A percentile compares a stretch with the other conserved stretches of the same genome.
These are phyloP conservation scores for Exophiala calicioides DNA, from an alignment of 2,329 filamentous ascomycete species.

Conservation along the genomic window DNA sequence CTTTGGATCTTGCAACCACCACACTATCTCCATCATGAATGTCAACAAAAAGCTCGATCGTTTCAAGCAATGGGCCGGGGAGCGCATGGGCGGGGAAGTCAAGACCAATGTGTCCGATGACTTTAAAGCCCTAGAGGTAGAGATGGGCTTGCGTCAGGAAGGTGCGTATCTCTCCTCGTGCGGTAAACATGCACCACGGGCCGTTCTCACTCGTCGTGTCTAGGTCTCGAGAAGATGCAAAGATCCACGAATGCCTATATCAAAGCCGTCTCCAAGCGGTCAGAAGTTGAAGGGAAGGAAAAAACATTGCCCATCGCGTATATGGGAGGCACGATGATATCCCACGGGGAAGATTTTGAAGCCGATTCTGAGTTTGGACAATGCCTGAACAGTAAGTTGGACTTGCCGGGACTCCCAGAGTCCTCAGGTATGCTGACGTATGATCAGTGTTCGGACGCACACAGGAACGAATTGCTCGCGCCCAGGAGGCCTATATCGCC, in stretches of 20 bases:
- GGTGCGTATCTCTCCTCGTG: slow-evolving; percentile 53
- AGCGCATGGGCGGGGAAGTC: slow-evolving; percentile 90
- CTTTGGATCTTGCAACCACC: neutral
- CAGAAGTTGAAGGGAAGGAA: slow-evolving; percentile 83
- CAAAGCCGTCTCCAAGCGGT: slow-evolving; percentile 82
- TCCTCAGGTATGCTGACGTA: slow-evolving; percentile 11
- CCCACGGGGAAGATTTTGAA: slow-evolving; percentile 91
- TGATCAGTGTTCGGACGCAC: slow-evolving; percentile 71
- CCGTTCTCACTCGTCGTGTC: slow-evolving; percentile 24
- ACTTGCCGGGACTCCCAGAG: neutral
- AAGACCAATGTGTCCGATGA: slow-evolving; percentile 86
- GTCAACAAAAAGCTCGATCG: slow-evolving; percentile 88
- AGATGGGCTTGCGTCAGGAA: slow-evolving; percentile 87
- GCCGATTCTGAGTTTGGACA: slow-evolving; percentile 87
- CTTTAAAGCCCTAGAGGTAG: slow-evolving; percentile 84
- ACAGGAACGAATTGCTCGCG: slow-evolving; percentile 81
- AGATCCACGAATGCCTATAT: slow-evolving; percentile 81
- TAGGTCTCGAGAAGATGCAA: slow-evolving; percentile 88
- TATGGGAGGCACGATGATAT: slow-evolving; percentile 81
- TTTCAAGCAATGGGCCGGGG: slow-evolving; percentile 96
- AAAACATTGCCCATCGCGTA: slow-evolving; percentile 78
- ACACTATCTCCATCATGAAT: slow-evolving; percentile 51
- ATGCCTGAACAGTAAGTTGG: slow-evolving; percentile 67
- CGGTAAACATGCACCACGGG: neutral
- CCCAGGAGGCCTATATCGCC: slow-evolving; percentile 79